Percentiles rank a stretch among this genome's conserved stretches.
Evolutionary conservation across 2,329 filamentous ascomycete species (phyloP).

Genomic region (Talaromyces sp.): DNA sequence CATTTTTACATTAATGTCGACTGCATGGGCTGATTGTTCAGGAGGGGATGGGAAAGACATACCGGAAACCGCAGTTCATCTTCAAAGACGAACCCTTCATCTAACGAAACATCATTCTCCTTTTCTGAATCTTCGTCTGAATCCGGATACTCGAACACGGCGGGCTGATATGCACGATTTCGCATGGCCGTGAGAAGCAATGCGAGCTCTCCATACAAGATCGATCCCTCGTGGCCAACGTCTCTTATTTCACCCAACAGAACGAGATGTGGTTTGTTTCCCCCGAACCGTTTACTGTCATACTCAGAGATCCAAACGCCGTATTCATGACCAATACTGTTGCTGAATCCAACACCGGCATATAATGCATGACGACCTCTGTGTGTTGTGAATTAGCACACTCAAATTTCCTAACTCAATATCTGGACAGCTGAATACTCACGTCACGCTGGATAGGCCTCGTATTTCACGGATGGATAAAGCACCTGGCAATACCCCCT

Average conservation of each 20-base stretch:
- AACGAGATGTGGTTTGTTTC: not conserved
- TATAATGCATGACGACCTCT: not conserved
- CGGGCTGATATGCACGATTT: slow-evolving; percentile 8
- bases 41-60: not conserved
- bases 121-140: not conserved
- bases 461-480: not conserved
- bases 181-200: slow-evolving; percentile 4
- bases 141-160: not conserved
- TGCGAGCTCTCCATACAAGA: slow-evolving; percentile 6
- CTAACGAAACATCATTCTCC: no score
- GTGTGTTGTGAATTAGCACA: not conserved
- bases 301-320: not conserved
- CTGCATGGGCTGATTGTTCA: not conserved
- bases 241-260: not conserved
- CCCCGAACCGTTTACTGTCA: not conserved
- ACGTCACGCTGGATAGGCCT: not conserved
- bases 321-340: not conserved
- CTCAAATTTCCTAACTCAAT: not conserved
- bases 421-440: not conserved
- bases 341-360: not conserved
- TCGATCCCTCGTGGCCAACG: not conserved
- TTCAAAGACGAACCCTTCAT: not conserved
- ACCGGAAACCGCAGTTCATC: not conserved
- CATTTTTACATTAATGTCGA: not conserved
- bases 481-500: not conserved